Conservation (phyloP, 2,329 filamentous ascomycete species). For the Diaporthe humulicola region DNA sequence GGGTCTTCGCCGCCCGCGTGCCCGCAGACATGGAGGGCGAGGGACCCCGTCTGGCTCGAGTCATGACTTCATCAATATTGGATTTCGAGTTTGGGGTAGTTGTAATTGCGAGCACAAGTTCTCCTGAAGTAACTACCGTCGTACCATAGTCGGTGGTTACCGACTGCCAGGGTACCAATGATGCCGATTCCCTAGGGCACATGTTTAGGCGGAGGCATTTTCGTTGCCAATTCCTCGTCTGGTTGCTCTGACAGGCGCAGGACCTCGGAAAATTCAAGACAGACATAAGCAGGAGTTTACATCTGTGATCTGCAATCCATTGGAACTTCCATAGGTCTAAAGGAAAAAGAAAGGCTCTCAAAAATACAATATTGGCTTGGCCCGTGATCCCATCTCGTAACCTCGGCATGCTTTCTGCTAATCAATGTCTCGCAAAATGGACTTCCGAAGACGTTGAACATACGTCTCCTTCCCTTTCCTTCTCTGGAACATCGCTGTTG, state of each 20-base stretch:
- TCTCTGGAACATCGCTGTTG: background rate
- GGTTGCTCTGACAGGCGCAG: background rate
- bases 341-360: background rate
- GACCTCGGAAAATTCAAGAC: background rate
- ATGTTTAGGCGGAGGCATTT: too few relatives aligned
- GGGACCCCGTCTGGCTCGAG: background rate
- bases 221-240: background rate
- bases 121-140: background rate
- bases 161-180: background rate
- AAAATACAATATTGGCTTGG: background rate
- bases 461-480: background rate
- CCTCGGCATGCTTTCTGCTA: background rate
- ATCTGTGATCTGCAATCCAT: background rate
- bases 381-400: background rate
- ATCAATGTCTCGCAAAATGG: slow-evolving; percentile 1
- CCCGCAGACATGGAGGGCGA: background rate
- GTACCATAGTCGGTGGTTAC: background rate
- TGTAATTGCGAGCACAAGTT: background rate
- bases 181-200: background rate
- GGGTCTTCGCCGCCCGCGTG: background rate
- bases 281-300: background rate
- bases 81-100: background rate
- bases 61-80: slow-evolving; percentile 6
- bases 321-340: too few relatives aligned
- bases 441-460: slow-evolving; percentile 12